A percentile compares a stretch with the other conserved stretches of the same genome.
Conservation (phyloP, 495 filamentous ascomycete genomes). For the Thermochaetoides thermophila region DNA sequence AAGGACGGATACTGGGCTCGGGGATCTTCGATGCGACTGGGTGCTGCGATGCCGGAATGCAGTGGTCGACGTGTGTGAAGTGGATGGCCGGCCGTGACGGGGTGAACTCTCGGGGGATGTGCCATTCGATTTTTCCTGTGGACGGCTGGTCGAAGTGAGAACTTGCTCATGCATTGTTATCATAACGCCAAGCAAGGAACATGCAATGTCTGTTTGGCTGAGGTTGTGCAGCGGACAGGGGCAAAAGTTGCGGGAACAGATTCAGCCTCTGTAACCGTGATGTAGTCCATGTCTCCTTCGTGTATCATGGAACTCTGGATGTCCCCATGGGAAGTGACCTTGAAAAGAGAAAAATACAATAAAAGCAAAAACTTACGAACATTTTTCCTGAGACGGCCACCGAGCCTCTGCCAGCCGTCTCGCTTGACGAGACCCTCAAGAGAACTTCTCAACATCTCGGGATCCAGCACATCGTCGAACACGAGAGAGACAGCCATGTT, state of each 20-base stretch:
- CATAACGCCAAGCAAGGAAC: too few species aligned
- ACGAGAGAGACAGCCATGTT: conserved; percentile 25
- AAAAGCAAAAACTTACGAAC: too few species aligned
- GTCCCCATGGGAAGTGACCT: too few species aligned
- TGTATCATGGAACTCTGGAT: too few species aligned
- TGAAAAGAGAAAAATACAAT: too few species aligned
- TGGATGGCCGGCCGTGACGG: conserved; percentile 18
- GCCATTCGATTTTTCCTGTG: conserved; percentile 26
- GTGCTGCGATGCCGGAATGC: conserved; percentile 16
- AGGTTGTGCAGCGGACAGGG: too few species aligned
- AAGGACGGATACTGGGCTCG: conserved; percentile 6
- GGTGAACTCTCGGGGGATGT: conserved; percentile 26
- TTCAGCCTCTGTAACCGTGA: too few species aligned
- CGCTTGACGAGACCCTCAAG: conserved; percentile 20
- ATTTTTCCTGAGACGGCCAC: conserved; percentile 23
- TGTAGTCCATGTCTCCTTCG: too few species aligned
- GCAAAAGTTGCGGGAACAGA: too few species aligned
- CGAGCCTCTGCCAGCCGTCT: conserved; percentile 28
- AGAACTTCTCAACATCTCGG: conserved; percentile 18
- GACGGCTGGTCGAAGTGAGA: too few species aligned
- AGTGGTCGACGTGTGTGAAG: conserved; percentile 17
- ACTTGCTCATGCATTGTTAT: too few species aligned
- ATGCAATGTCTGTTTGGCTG: too few species aligned
- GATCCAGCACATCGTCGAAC: conserved; percentile 36
- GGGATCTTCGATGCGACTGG: conserved; percentile 20